A percentile compares a stretch with the other conserved stretches of the same genome.
Evolutionary conservation across 352 stramenopile genomes (phyloP).

Genomic region (Phytophthora cajani): DNA sequence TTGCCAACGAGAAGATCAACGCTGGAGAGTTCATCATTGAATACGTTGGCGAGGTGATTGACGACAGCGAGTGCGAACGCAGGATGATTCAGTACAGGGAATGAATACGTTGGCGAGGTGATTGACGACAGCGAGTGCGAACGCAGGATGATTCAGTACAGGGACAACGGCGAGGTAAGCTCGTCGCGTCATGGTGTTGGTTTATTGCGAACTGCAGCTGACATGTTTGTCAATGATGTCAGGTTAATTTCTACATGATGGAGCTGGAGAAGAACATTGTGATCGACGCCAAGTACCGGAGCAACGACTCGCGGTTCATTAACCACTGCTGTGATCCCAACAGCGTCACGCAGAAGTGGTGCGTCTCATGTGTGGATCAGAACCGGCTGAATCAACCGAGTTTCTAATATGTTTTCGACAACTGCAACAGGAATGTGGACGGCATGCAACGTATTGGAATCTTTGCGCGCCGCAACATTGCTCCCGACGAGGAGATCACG

Average conservation of each 20-base stretch:
- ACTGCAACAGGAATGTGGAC: conserved; percentile 63
- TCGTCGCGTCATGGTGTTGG: background rate
- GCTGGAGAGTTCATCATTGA: conserved; percentile 92
- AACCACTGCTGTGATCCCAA: conserved; percentile 97
- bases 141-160: conserved; percentile 63
- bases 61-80: conserved; percentile 82
- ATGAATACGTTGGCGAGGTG: conserved; percentile 95
- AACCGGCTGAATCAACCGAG: background rate
- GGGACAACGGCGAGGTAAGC: conserved; percentile 61
- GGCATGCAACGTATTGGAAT: conserved; percentile 81
- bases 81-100: conserved; percentile 69
- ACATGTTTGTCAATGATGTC: conserved; percentile 1
- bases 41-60: conserved; percentile 95
- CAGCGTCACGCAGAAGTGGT: conserved; percentile 95
- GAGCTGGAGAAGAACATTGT: conserved; percentile 86
- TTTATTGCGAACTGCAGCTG: background rate
- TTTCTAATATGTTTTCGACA: background rate
- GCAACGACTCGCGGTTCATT: conserved; percentile 95
- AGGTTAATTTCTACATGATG: conserved; percentile 90
- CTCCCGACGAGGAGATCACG: conserved; percentile 72
- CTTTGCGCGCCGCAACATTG: conserved; percentile 71
- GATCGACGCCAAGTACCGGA: conserved; percentile 88
- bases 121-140: conserved; percentile 90
- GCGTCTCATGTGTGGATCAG: conserved; percentile 3
- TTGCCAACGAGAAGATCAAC: conserved; percentile 81